phyloP scores from a whole-genome alignment of 2,329 filamentous ascomycete species.

The Aureobasidium sp. region DNA sequence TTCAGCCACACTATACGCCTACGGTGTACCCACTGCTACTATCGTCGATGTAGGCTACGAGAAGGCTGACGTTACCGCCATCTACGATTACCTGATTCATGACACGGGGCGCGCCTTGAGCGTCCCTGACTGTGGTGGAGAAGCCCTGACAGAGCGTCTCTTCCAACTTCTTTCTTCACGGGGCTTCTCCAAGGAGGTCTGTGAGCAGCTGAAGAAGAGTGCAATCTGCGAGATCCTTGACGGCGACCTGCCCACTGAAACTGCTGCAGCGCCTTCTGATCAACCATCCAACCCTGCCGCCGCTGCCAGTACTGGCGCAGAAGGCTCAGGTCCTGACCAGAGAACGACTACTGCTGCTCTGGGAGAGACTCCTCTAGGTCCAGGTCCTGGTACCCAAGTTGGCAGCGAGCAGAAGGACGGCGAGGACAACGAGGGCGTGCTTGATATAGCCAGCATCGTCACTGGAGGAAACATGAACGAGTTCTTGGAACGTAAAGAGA shows the following conservation, averaged over 20 bases:
- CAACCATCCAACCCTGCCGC: slow-evolving; percentile 46
- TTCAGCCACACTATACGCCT: slow-evolving; percentile 71
- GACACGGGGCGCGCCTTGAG: slow-evolving; percentile 57
- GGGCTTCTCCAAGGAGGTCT: slow-evolving; percentile 55
- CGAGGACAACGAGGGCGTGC: slow-evolving; percentile 62
- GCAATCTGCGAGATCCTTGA: slow-evolving; percentile 57
- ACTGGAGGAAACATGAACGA: slow-evolving; percentile 68
- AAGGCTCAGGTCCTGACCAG: slow-evolving; percentile 39
- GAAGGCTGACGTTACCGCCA: slow-evolving; percentile 87
- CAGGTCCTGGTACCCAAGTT: slow-evolving; percentile 49
- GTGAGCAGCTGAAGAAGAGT: slow-evolving; percentile 58
- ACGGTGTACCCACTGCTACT: slow-evolving; percentile 73
- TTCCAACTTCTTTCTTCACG: slow-evolving; percentile 56
- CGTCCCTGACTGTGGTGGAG: slow-evolving; percentile 67
- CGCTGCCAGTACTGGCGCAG: slow-evolving; percentile 49
- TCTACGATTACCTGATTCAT: slow-evolving; percentile 74
- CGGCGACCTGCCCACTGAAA: slow-evolving; percentile 45
- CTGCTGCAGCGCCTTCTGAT: slow-evolving; percentile 32
- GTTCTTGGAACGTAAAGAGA: slow-evolving; percentile 62
- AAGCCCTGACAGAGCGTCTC: slow-evolving; percentile 74
- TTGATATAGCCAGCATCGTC: slow-evolving; percentile 80
- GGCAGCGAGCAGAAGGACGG: slow-evolving; percentile 44
- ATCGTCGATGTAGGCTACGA: slow-evolving; percentile 86
- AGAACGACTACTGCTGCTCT: slow-evolving; percentile 35
- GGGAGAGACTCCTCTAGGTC: slow-evolving; percentile 44